Evolutionary conservation across 495 filamentous ascomycete genomes (phyloP).

Genomic region (Penicillium turbatum): DNA sequence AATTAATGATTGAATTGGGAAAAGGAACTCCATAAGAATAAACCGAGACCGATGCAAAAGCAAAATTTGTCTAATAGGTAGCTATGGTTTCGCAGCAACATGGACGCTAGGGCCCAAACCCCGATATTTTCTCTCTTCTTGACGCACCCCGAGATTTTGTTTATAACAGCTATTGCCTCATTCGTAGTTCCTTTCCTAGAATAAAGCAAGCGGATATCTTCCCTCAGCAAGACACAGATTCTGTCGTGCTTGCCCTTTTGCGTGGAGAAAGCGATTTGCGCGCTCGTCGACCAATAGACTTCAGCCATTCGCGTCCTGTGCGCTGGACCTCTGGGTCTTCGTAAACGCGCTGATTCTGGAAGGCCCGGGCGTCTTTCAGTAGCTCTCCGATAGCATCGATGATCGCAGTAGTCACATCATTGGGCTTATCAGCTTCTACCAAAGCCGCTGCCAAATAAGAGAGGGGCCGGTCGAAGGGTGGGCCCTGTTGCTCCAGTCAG

Average conservation of each 20-base stretch:
- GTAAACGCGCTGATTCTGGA: background rate
- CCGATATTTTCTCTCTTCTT: background rate
- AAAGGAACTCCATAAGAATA: too few species aligned
- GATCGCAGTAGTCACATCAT: background rate
- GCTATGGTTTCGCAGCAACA: background rate
- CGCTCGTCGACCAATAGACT: conserved; percentile 1
- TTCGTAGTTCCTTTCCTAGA: background rate
- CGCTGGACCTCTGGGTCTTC: conserved; percentile 1
- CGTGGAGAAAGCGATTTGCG: background rate
- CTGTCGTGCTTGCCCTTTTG: background rate
- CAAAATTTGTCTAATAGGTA: too few species aligned
- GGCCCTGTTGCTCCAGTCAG: background rate
- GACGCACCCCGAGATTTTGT: too few species aligned
- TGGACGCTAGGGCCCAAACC: background rate
- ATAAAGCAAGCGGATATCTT: too few species aligned
- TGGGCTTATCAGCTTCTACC: background rate
- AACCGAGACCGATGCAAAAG: too few species aligned
- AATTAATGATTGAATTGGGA: too few species aligned
- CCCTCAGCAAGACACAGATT: background rate
- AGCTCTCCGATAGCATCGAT: background rate
- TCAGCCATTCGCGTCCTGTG: conserved; percentile 6
- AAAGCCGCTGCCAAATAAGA: background rate
- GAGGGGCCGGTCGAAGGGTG: background rate
- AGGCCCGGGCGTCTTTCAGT: background rate
- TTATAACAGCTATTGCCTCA: too few species aligned